Percentiles rank a stretch among this genome's conserved stretches.
These are phyloP conservation scores for Tuber aestivum DNA, from an alignment of 495 filamentous ascomycete species.

Conservation along the genomic window DNA sequence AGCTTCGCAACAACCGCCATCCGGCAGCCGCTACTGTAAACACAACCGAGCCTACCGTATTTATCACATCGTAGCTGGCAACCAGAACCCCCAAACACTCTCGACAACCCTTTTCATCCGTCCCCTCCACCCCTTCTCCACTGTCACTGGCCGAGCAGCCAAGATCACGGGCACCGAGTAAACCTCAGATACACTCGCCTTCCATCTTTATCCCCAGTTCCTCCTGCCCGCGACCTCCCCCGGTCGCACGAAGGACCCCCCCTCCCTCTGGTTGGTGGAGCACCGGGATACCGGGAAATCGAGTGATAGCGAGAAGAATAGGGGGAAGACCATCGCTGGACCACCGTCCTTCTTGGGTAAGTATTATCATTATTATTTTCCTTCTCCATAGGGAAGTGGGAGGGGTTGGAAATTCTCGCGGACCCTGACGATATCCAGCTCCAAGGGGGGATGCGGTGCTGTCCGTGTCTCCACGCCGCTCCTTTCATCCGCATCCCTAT, in stretches of 20 bases:
- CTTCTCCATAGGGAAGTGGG: not conserved
- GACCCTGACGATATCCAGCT: not conserved
- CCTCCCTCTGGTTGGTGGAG: not conserved
- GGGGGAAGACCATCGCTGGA: not conserved
- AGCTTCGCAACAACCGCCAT: not conserved
- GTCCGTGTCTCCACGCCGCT: not conserved
- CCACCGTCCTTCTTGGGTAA: conserved; percentile 1
- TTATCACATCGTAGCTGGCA: not conserved
- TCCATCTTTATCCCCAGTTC: not conserved
- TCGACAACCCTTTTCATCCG: not conserved
- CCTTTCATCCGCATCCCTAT: not conserved
- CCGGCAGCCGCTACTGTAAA: not conserved
- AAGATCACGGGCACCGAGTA: not conserved
- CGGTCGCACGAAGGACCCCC: not conserved
- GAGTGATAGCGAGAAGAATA: not conserved
- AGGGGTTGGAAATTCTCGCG: not conserved
- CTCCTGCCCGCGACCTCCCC: not conserved
- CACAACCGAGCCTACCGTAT: not conserved
- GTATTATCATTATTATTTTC: not conserved
- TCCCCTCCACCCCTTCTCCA: not conserved
- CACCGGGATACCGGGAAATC: not conserved
- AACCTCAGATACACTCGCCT: not conserved
- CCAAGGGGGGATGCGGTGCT: no score
- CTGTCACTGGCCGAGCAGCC: not conserved
- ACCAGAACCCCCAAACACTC: no score